Evolutionary conservation across 192 early-diverging fungal genomes (phyloP), one percentile per base, ranked within the genome.

Genomic region (Linnemannia elongata): DNA sequence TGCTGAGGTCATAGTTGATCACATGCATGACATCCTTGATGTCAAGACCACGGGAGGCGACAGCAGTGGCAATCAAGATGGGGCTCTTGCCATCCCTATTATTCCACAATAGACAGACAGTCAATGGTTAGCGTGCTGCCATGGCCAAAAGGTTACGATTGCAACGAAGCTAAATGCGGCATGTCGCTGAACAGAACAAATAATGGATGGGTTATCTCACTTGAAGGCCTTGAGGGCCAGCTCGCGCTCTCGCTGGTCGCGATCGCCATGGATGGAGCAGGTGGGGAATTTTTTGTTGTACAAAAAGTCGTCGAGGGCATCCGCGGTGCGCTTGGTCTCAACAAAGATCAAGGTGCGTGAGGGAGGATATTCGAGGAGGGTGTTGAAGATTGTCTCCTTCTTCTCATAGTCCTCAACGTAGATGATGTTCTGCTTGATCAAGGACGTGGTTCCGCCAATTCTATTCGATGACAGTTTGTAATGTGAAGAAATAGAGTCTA

Each of bases 1-100:
- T 90, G 75, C 94, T 93, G 9, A 97, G 88, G 78, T 97, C 97
- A 76, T 95, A 97, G 88, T 97, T 97, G 78, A 97, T 93, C 35
- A 97, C 96, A 82, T 97, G 96, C 74, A 92, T 93, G 17, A 97
- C 95, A 88, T 97, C 95, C 74, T 95, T 94, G 76, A 97, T 96
- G 83, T 97, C 97, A n/a, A 97, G 88, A 84, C 97, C 97, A 75
- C 97, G 93, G 24, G 96, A 94, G 44, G 97, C 97, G 7, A 97
- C 96, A 52, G 95, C 96, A 27, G 97, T 97, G n/a, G 96, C 97
- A n/a, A 97, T 95, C 60, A 97, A 86, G 71, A 97, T 91, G 5
- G 92, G 92, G 17, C 89, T 88, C 55, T 78, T 89, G 12, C 92
- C 92, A 36, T 70, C 69, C 68, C 89, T 86, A 76, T 77, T 52